phyloP scores from a whole-genome alignment of 2,329 filamentous ascomycete genomes.

The Ophiocordyceps robertsii region DNA sequence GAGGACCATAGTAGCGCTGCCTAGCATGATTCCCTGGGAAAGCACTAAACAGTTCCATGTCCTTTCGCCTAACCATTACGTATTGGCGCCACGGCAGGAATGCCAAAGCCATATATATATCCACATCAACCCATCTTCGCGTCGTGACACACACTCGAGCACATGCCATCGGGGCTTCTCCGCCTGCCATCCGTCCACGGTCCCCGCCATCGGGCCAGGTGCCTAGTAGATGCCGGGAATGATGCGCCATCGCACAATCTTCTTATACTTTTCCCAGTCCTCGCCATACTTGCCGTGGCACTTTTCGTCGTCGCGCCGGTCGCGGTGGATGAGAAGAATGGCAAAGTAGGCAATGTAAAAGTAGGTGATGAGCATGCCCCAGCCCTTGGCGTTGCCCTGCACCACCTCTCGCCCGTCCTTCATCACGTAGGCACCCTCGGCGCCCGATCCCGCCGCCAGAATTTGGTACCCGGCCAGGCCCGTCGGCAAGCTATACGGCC shows the following conservation, averaged over 20 bases:
- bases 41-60: background rate
- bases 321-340: constrained; percentile 72
- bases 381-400: constrained; percentile 61
- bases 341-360: constrained; percentile 93
- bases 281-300: constrained; percentile 82
- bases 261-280: constrained; percentile 84
- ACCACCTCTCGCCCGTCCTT: constrained; percentile 51
- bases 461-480: constrained; percentile 73
- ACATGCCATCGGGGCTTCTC: too few species aligned
- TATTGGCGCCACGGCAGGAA: too few species aligned
- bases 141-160: too few species aligned
- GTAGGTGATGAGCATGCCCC: constrained; percentile 81
- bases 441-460: constrained; percentile 37
- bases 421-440: constrained; percentile 41
- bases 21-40: background rate
- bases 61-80: too few species aligned
- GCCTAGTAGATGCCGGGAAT: constrained; percentile 69
- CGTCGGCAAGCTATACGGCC: constrained; percentile 81
- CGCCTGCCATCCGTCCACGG: too few species aligned
- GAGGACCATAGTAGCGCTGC: background rate
- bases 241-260: constrained; percentile 68
- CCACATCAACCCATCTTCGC: too few species aligned
- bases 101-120: too few species aligned
- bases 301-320: constrained; percentile 80
- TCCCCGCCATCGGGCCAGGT: background rate